Conservation (phyloP, 129 eudicot species). For the sunflower (Helianthus annuus) region DNA sequence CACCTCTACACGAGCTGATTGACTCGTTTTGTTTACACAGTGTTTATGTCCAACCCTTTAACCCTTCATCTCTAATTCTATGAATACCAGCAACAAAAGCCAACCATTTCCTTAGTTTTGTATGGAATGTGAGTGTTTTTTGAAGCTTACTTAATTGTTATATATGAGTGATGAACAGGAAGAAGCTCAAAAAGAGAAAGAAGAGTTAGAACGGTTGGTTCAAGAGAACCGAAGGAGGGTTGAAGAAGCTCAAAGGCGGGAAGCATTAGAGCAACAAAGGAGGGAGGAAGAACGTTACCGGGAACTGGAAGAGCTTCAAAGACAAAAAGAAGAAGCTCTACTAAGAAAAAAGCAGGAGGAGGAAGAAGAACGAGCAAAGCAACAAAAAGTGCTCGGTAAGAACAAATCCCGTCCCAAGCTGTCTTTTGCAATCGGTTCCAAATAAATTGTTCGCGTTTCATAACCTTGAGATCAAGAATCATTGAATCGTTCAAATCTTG, state of each 20-base stretch:
- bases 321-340: conserved; percentile 86
- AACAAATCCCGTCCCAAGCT: conserved; percentile 79
- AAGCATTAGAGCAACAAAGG: conserved; percentile 75
- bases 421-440: conserved; percentile 69
- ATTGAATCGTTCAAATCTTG: conserved; percentile 1
- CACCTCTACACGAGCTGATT: not conserved
- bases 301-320: conserved; percentile 84
- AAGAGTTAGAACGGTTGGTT: conserved; percentile 72
- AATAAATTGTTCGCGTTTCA: conserved; percentile 32
- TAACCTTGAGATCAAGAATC: conserved; percentile 4
- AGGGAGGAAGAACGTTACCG: conserved; percentile 85
- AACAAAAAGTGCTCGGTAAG: conserved; percentile 73
- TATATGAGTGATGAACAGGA: conserved; percentile 39
- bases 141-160: not conserved
- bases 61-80: not conserved
- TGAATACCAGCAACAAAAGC: not conserved
- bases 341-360: conserved; percentile 82
- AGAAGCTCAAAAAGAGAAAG: conserved; percentile 72
- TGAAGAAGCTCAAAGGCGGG: conserved; percentile 87
- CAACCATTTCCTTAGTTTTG: not conserved
- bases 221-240: conserved; percentile 83
- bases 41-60: not conserved
- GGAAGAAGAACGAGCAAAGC: conserved; percentile 90
- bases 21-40: not conserved
- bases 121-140: not conserved